Evolutionary conservation across 257 asterid genomes (phyloP).

Genomic region (Leonotis leonurus): DNA sequence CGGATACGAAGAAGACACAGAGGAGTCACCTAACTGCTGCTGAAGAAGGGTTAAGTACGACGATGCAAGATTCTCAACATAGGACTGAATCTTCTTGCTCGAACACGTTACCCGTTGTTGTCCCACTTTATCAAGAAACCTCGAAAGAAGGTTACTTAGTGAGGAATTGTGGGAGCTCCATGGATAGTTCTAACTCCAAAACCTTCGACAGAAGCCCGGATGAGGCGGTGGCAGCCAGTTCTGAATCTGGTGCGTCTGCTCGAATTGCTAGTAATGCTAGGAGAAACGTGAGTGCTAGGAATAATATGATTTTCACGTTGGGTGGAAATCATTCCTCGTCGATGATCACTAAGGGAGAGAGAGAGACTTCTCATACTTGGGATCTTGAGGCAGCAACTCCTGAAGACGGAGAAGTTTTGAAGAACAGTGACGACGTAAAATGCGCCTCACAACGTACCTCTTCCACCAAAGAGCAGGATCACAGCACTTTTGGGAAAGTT

Average conservation of each 20-base stretch:
- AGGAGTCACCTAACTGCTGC: neutral
- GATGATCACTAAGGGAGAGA: constrained; percentile 9
- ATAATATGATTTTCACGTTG: constrained; percentile 2
- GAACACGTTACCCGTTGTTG: constrained; percentile 22
- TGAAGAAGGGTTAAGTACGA: constrained; percentile 15
- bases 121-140: constrained; percentile 22
- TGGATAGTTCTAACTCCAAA: constrained; percentile 25
- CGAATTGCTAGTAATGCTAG: constrained; percentile 24
- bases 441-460: neutral
- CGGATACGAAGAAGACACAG: constrained; percentile 4
- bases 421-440: neutral
- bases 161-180: constrained; percentile 19
- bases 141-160: constrained; percentile 24
- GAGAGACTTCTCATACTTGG: constrained; percentile 12
- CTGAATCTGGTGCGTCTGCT: constrained; percentile 29
- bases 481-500: neutral
- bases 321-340: neutral
- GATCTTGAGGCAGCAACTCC: neutral
- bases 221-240: constrained; percentile 30
- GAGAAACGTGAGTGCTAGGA: constrained; percentile 17
- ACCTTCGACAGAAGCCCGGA: constrained; percentile 22
- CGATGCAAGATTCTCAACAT: constrained; percentile 21
- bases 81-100: constrained; percentile 48
- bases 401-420: constrained; percentile 6
- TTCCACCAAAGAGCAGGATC: neutral